These are phyloP conservation scores for Podila horticola DNA, from an alignment of 192 early-diverging fungal genomes.

Conservation along the genomic window DNA sequence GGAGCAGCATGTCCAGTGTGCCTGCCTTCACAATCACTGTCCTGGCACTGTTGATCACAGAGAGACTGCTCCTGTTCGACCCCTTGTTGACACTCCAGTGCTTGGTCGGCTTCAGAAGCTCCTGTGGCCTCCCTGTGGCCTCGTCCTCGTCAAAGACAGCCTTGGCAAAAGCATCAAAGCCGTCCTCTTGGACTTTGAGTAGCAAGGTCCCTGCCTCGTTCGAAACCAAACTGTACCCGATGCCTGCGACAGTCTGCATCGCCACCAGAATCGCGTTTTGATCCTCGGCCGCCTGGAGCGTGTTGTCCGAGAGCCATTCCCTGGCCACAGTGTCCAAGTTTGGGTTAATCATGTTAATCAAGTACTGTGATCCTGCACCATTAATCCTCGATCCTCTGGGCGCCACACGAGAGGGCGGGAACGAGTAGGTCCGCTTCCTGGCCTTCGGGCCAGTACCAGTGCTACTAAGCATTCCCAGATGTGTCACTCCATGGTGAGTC, in stretches of 20 bases:
- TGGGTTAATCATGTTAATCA: conserved; percentile 47
- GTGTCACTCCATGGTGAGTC: conserved; percentile 14
- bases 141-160: conserved; percentile 15
- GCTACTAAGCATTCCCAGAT: neutral
- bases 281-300: conserved; percentile 15
- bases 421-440: conserved; percentile 47
- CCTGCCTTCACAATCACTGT: conserved; percentile 73
- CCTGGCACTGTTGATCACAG: conserved; percentile 31
- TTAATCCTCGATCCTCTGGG: conserved; percentile 6
- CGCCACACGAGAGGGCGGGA: conserved; percentile 33
- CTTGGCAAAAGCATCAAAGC: conserved; percentile 41
- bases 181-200: conserved; percentile 61
- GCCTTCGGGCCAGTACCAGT: conserved; percentile 2
- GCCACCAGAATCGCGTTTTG: conserved; percentile 16
- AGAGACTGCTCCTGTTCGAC: conserved; percentile 21
- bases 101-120: conserved; percentile 5
- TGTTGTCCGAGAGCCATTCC: conserved; percentile 17
- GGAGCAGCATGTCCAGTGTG: conserved; percentile 62
- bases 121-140: neutral
- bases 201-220: conserved; percentile 45
- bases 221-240: conserved; percentile 40
- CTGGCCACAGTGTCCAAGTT: conserved; percentile 44
- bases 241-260: conserved; percentile 45
- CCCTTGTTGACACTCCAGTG: neutral
- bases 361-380: conserved; percentile 12